A percentile compares a stretch with the other conserved stretches of the same genome.
Evolutionary conservation across 495 filamentous ascomycete genomes (phyloP).

Genomic region (Lasiosphaeria hispida): DNA sequence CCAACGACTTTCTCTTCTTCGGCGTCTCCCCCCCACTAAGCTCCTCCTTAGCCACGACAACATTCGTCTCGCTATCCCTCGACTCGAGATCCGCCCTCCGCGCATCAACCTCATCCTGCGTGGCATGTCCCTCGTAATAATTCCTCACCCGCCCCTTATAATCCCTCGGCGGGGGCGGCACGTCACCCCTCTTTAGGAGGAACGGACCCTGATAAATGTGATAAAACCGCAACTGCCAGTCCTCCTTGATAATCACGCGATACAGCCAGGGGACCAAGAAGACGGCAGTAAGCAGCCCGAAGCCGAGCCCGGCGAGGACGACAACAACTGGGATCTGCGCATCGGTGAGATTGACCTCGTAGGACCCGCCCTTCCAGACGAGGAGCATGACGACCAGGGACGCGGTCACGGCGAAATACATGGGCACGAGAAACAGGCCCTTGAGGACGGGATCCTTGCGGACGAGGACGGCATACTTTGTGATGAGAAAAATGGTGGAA

Average conservation of each 20-base stretch:
- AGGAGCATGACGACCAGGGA: conserved; percentile 63
- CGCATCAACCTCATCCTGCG: conserved; percentile 45
- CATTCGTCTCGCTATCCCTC: not conserved
- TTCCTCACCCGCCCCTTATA: conserved; percentile 41
- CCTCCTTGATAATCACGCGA: conserved; percentile 55
- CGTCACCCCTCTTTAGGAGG: conserved; percentile 49
- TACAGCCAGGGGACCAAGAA: conserved; percentile 64
- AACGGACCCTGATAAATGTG: conserved; percentile 57
- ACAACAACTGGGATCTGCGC: conserved; percentile 18
- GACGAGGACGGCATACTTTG: conserved; percentile 62
- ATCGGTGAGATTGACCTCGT: conserved; percentile 43
- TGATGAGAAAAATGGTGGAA: conserved; percentile 59
- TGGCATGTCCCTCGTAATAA: conserved; percentile 53
- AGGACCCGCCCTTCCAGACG: conserved; percentile 52
- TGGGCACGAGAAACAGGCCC: conserved; percentile 56
- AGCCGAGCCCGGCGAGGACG: conserved; percentile 8
- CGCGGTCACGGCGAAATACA: conserved; percentile 61
- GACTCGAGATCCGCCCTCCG: conserved; percentile 6
- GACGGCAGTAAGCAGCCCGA: conserved; percentile 5
- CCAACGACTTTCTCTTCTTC: conserved; percentile 11
- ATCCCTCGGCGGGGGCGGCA: conserved; percentile 40
- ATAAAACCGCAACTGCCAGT: conserved; percentile 55
- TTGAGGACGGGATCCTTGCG: conserved; percentile 55
- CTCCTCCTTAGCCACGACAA: not conserved
- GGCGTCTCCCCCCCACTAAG: not conserved